Evolutionary conservation across 2,329 filamentous ascomycete genomes (phyloP).

Genomic region (Aureobasidium subglaciale): DNA sequence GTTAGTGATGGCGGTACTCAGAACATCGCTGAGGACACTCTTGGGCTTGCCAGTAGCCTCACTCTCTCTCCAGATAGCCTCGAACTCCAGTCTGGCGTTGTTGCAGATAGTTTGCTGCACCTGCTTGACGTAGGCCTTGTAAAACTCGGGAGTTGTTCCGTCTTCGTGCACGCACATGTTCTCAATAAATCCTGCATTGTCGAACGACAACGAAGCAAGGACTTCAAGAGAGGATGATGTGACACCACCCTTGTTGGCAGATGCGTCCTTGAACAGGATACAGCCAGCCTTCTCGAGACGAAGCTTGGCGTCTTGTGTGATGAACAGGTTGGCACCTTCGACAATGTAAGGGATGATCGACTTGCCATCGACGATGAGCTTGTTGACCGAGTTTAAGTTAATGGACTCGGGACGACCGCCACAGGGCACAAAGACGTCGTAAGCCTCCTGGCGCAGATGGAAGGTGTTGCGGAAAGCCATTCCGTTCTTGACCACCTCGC

Average conservation of each 20-base stretch:
- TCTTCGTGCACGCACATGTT: slow-evolving; percentile 86
- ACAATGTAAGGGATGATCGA: slow-evolving; percentile 86
- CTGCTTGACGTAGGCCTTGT: slow-evolving; percentile 83
- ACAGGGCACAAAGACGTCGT: slow-evolving; percentile 90
- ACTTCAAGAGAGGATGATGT: slow-evolving; percentile 96
- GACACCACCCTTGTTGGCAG: slow-evolving; percentile 96
- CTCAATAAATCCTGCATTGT: slow-evolving; percentile 77
- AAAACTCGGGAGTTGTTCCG: slow-evolving; percentile 79
- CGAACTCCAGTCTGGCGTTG: slow-evolving; percentile 90
- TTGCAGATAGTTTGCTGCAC: slow-evolving; percentile 87
- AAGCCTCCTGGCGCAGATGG: slow-evolving; percentile 68
- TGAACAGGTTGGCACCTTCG: slow-evolving; percentile 96
- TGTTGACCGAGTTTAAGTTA: slow-evolving; percentile 78
- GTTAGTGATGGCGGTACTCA: slow-evolving; percentile 89
- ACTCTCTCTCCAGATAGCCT: slow-evolving; percentile 95
- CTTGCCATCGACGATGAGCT: slow-evolving; percentile 87
- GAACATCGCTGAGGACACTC: slow-evolving; percentile 82
- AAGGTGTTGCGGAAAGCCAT: slow-evolving; percentile 97
- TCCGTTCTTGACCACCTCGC: slow-evolving; percentile 82
- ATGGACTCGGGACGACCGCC: slow-evolving; percentile 96
- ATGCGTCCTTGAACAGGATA: slow-evolving; percentile 94
- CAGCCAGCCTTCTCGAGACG: slow-evolving; percentile 92
- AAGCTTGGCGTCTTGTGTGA: slow-evolving; percentile 95
- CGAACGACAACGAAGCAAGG: slow-evolving; percentile 86
- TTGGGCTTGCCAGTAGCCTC: slow-evolving; percentile 70